Base-by-base conservation (phyloP, 1,139 yeast genomes). In the Hyphopichia burtonii region DNA sequence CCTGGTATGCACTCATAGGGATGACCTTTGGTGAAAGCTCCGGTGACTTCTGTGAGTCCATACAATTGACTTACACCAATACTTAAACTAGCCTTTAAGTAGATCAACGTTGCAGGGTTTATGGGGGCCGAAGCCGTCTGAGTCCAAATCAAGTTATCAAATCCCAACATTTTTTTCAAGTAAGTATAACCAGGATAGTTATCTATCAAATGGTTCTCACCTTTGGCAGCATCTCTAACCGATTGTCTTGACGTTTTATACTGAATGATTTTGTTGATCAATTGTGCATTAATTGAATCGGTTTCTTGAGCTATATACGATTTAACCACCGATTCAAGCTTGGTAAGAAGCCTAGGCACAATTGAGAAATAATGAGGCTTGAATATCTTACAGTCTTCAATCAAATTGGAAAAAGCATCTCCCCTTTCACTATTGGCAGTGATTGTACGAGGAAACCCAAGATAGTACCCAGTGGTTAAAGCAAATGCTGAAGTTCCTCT, bases 391-490 rank as follows among this genome's bases (percentile, higher is more conserved):
- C 65, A 56, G 44, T 66, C 70, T 6, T 61, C 66, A 17, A 64
- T 38, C 45, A 66, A 46, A 22, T 45, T 46, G 1, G 42, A 39
- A 31, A 57, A 46, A 3, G 54, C 31, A 38, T 55, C 53, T 6
- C 41, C 28, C 15, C 37, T 34, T 11, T 8, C 11, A 9, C n/a
- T 25, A 33, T 46, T 44, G 43, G 51, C 43, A 41, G 51, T 17
- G 40, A 60, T 42, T 30, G 65, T 48, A 45, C 65, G 74, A 0
- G 78, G 77, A 50, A 68, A 71, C 1, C 74, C 75, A 41, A 71
- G 56, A 35, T 62, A 59, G 49, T 67, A 72, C 27, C 77, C 77
- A 34, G 58, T 40, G 11, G 55, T 43, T 38, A 65, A 43, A 2
- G 68, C 69, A 53, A 61, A 64, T 0, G 61, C 65, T 41, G 60